These are phyloP conservation scores for Tarenaya hassleriana DNA, from an alignment of 345 rosid genomes.

Conservation along the genomic window DNA sequence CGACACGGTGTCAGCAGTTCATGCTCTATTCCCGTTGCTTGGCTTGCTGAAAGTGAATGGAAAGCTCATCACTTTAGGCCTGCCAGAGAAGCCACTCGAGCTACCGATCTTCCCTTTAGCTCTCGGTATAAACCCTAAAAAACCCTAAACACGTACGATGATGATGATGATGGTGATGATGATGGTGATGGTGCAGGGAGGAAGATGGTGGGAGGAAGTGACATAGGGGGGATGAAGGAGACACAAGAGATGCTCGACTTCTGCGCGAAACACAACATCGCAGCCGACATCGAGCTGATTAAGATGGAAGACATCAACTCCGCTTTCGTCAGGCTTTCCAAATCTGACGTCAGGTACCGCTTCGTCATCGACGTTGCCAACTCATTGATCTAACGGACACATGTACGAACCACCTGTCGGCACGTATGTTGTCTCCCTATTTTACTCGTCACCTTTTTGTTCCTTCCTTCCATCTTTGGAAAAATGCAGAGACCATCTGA, in stretches of 20 bases:
- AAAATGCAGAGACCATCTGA: too few species aligned
- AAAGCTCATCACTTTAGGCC: constrained; percentile 62
- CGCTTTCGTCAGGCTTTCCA: constrained; percentile 39
- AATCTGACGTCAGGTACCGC: constrained; percentile 46
- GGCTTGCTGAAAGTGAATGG: constrained; percentile 65
- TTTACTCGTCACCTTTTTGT: too few species aligned
- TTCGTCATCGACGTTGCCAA: constrained; percentile 58
- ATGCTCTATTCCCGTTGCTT: constrained; percentile 60
- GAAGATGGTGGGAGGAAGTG: constrained; percentile 40
- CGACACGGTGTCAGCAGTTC: constrained; percentile 80
- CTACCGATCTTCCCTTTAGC: constrained; percentile 65
- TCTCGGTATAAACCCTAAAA: constrained; percentile 36
- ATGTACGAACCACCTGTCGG: too few species aligned
- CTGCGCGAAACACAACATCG: constrained; percentile 42
- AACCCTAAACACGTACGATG: neutral
- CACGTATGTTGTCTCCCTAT: too few species aligned
- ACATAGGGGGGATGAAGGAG: constrained; percentile 48
- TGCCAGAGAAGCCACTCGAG: constrained; percentile 76
- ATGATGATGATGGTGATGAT: too few species aligned
- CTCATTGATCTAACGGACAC: too few species aligned
- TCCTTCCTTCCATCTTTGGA: too few species aligned
- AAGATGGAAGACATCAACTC: constrained; percentile 44
- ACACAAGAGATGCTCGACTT: constrained; percentile 53
- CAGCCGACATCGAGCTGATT: constrained; percentile 46
- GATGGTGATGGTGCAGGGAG: too few species aligned